Conservation (phyloP, 352 stramenopile genomes). For the Pythium graminicola region DNA sequence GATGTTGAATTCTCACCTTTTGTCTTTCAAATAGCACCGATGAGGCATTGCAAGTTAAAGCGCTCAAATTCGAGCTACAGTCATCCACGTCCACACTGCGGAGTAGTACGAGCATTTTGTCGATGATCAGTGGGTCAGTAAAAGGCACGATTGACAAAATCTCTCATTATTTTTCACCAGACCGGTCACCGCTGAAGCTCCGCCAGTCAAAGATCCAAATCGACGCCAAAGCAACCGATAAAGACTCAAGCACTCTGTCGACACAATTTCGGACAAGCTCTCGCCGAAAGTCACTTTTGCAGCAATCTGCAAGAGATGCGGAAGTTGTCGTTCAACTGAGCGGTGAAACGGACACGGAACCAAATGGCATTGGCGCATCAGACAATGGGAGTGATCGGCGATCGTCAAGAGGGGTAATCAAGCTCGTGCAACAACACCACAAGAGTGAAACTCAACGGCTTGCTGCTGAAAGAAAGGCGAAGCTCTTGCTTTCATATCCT, state of each 20-base stretch:
- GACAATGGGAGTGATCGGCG: slow-evolving; percentile 7
- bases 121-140: slow-evolving; percentile 19
- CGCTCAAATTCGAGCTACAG: slow-evolving; percentile 1
- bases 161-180: slow-evolving; percentile 22
- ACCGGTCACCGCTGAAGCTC: slow-evolving; percentile 12
- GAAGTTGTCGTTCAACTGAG: slow-evolving; percentile 22
- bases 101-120: slow-evolving; percentile 24
- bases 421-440: slow-evolving; percentile 10
- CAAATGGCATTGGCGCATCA: neutral
- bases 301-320: slow-evolving; percentile 13
- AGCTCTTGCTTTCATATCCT: slow-evolving; percentile 48
- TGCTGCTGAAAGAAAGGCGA: slow-evolving; percentile 12
- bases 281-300: slow-evolving; percentile 14
- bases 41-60: slow-evolving; percentile 1
- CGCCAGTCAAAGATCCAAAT: slow-evolving; percentile 16
- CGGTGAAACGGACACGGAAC: slow-evolving; percentile 6
- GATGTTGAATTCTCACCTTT: neutral
- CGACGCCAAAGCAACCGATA: slow-evolving; percentile 11
- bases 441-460: slow-evolving; percentile 16
- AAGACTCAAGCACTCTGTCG: slow-evolving; percentile 14
- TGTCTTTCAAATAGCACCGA: neutral
- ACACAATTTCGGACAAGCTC: slow-evolving; percentile 20
- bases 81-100: neutral
- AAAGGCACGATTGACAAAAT: slow-evolving; percentile 28
- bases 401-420: slow-evolving; percentile 7